Evolutionary conservation across 495 filamentous ascomycete species (phyloP), one percentile per base, ranked within the genome.

Genomic region (Polyplosphaeria fusca): DNA sequence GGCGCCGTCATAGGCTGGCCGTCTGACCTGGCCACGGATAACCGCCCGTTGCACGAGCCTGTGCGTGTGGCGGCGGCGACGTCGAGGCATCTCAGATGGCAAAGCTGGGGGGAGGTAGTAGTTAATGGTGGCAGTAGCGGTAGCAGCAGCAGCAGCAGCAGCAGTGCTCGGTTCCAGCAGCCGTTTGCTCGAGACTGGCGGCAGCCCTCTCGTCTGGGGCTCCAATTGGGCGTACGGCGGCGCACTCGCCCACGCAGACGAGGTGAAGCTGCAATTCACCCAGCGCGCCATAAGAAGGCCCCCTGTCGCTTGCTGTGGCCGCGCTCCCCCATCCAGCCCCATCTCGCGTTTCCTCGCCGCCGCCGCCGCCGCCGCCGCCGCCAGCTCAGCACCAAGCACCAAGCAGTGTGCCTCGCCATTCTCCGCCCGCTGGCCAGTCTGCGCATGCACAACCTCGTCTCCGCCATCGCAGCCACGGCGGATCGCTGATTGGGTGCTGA

Each of bases 271-370:
- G 47, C 49, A 58, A 58, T 58, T 58, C 60, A 55, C 58, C 42
- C 51, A 56, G 28, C 18, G n/a, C n/a, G 28, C 43, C 57, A 40
- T 44, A 44, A 48, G 25, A 47, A 44, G 28, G 20, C 22, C 54
- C 60, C 60, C 60, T 62, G 60, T 58, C 56, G 40, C 35, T 23
- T 22, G 50, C n/a, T 51, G 37, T 45, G 50, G 47, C 37, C 30
- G 45, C n/a, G n/a, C n/a, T 57, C 24, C 30, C 54, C 45, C 22
- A 11, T 32, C 19, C 30, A 22, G 16, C 40, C 39, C 18, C 4
- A 11, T 35, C 9, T n/a, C 30, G 30, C 30, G 7, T 7, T n/a
- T 35, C 30, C n/a, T 7, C 30, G 30, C 30, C 39, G 19, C 39
- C 20, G 7, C 5, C 39, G 39, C 39, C 7, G 39, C 20, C 39